Evolutionary conservation across 257 asterid genomes (phyloP).

Genomic region (Nicotiana tomentosiformis): DNA sequence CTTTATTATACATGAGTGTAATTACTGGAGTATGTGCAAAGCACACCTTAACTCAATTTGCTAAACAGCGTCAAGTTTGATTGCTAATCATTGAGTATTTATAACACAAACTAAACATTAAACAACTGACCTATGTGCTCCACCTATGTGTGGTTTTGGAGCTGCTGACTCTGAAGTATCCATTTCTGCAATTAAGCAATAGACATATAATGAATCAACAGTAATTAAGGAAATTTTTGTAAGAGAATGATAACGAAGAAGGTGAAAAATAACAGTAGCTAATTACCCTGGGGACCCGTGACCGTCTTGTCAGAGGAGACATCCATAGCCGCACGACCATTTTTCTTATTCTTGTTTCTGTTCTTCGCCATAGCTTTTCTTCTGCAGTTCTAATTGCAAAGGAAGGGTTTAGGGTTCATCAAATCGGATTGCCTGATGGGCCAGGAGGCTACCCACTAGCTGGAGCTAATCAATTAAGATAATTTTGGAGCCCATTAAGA

Average conservation of each 20-base stretch:
- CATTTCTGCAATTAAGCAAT: slow-evolving; percentile 36
- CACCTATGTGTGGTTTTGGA: slow-evolving; percentile 19
- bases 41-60: not conserved
- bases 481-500: not conserved
- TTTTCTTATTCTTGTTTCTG: slow-evolving; percentile 45
- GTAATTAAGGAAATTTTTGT: not conserved
- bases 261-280: not conserved
- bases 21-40: not conserved
- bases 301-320: slow-evolving; percentile 6
- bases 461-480: not conserved
- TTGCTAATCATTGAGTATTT: not conserved
- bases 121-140: slow-evolving; percentile 27
- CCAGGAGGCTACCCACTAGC: not conserved
- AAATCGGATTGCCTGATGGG: not conserved
- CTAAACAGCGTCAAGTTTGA: not conserved
- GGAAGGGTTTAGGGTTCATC: not conserved
- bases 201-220: not conserved
- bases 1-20: not conserved
- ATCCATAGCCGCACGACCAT: slow-evolving; percentile 35
- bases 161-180: slow-evolving; percentile 48
- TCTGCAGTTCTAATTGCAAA: not conserved
- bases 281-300: slow-evolving; percentile 31
- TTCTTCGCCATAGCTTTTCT: slow-evolving; percentile 47
- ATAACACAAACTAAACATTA: not conserved
- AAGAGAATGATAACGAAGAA: not conserved